Evolutionary conservation across 306 rosid genomes (phyloP), one percentile per base, ranked within the genome.

Genomic region (Fragaria iinumae): DNA sequence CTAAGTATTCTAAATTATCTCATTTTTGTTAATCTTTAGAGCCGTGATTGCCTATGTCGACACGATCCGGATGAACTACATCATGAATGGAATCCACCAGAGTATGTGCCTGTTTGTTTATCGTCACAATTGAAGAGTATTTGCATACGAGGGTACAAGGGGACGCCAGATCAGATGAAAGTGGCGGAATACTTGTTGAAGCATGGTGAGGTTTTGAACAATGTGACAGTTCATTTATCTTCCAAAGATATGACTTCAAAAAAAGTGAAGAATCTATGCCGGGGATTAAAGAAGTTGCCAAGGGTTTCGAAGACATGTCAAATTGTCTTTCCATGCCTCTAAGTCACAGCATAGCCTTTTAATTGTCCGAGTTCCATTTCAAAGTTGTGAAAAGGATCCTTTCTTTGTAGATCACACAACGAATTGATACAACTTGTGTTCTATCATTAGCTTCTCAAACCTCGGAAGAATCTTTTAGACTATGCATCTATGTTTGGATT

Each of bases 101-200:
- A 34, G 41, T 16, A 0, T 64, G 69, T 64, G 69, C 69, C 45
- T 34, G 20, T 3, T 16, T 32, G 69, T 17, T 64, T 64, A 17
- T 11, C 7, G 21, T 64, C 44, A 29, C 10, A 8, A 10, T 12
- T 34, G 43, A 32, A 64, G 23, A 34, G 4, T 32, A 34, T 64
- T 32, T 64, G 69, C 25, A 13, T 64, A 29, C 4, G 44, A 4
- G 69, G 45, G 8, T 64, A 9, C 23, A 29, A 16, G 69, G 41
- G 69, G n/a, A 27, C 10, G 11, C 45, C 25, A 29, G 69, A 64
- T 34, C 21, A 64, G 45, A 64, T 64, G 69, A 8, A 64, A 64
- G 23, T 64, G 69, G 69, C 23, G 34, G 23, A 64, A 17, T 64
- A 64, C 45, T 64, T 64, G 69, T 64, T 64, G 69, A 64, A 64